phyloP scores from a whole-genome alignment of 2,329 filamentous ascomycete genomes.

The Bipolaris victoriae region DNA sequence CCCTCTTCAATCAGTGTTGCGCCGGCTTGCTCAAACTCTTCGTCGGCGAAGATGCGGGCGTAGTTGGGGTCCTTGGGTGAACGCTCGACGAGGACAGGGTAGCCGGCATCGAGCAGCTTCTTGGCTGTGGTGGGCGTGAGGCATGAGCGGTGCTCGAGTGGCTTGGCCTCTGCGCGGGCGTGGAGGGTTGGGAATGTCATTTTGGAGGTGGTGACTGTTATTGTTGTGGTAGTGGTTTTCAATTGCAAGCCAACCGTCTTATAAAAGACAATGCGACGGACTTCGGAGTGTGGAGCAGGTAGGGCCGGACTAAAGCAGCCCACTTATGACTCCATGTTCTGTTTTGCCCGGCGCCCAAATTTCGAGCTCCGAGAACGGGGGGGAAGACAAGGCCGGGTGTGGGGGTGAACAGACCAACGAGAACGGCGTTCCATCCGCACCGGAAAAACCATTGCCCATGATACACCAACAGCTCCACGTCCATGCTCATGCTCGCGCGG shows the following conservation, averaged over 20 bases:
- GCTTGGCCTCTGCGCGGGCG: conserved; percentile 51
- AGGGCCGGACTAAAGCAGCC: conserved; percentile 9
- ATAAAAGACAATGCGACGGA: conserved; percentile 12
- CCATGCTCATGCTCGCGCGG: conserved; percentile 10
- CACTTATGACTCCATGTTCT: conserved; percentile 37
- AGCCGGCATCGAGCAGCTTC: conserved; percentile 51
- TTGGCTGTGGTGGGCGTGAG: conserved; percentile 50
- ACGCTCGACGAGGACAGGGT: conserved; percentile 50
- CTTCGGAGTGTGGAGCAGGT: conserved; percentile 26
- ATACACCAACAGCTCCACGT: neutral
- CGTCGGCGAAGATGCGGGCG: conserved; percentile 51
- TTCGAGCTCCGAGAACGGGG: conserved; percentile 25
- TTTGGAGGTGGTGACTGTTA: conserved; percentile 3
- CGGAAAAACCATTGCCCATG: conserved; percentile 11
- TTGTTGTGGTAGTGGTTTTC: conserved; percentile 6
- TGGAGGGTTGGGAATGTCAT: conserved; percentile 50
- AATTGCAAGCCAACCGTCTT: conserved; percentile 16
- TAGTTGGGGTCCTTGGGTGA: conserved; percentile 47
- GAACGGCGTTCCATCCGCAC: conserved; percentile 1
- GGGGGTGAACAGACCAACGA: neutral
- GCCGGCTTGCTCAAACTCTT: conserved; percentile 49
- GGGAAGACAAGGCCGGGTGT: too few species aligned
- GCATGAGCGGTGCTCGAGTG: conserved; percentile 49
- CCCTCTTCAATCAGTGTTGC: conserved; percentile 47
- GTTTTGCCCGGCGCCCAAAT: conserved; percentile 25